Evolutionary conservation across 2,329 filamentous ascomycete genomes (phyloP), one percentile per base, ranked within the genome.

Genomic region (Huntiella decipiens): DNA sequence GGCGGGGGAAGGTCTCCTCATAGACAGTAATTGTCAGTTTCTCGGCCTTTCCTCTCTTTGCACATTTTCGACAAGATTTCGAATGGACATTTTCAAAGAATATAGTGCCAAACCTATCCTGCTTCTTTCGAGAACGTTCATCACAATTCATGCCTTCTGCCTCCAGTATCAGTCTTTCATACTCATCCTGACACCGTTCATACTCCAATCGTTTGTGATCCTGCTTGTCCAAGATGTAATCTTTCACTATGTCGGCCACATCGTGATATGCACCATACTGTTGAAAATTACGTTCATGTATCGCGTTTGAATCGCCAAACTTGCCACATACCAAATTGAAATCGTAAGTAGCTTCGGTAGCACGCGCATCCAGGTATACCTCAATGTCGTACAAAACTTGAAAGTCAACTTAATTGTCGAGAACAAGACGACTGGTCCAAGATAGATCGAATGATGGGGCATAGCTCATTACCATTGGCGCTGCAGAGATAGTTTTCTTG

Each of bases 371-470:
- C 31, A 51, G 15, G 35, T 79, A 70, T 0, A 43, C n/a, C 52
- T 79, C 73, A 1, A 72, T 53, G 0, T 37, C 19, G 5, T 38
- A 8, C 0, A 77, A 54, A n/a, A 70, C 60, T 28, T 60, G 38
- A 62, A 74, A 62, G 11, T 76, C 65, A 0, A 33, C 38, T 17
- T 56, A 58, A 1, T 57, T 57, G 0, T 64, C 63, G 0, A 78
- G 56, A 0, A 68, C 46, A 0, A 78, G 58, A 2, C 57, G 61
- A 19, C 67, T 56, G 3, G 71, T 60, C 0, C 69, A 45, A 4
- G 32, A 17, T 5, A 32, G 7, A 32, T 32, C 28, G 8, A 45
- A 45, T n/a, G 43, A 45, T 8, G 35, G 17, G 19, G 17, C 4
- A n/a, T 45, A 45, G 3, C 32, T 10, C n/a, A 4, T 8, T 10